These are phyloP conservation scores for Paramecium octaurelia DNA, from an alignment of 73 alveolate genomes.

Conservation along the genomic window DNA sequence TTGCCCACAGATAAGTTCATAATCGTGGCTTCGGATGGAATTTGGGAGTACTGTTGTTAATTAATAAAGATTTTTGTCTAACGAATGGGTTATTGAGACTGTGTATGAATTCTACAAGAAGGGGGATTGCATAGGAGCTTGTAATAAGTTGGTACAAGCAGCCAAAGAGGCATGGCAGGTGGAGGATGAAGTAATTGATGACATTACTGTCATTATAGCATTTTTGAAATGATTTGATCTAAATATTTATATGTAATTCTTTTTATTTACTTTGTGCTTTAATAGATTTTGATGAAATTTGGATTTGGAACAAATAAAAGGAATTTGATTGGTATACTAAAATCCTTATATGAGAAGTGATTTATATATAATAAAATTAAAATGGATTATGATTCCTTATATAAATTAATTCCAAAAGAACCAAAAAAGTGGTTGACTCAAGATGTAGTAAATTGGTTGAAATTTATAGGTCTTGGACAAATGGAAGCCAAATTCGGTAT, in stretches of 20 bases:
- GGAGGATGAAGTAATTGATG: slow-evolving; percentile 92
- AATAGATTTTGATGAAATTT: not conserved
- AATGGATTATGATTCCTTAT: slow-evolving; percentile 48
- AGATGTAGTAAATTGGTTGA: slow-evolving; percentile 37
- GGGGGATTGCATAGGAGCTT: slow-evolving; percentile 88
- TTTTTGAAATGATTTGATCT: slow-evolving; percentile 59
- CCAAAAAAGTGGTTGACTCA: slow-evolving; percentile 30
- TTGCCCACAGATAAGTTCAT: slow-evolving; percentile 72
- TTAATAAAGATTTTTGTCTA: slow-evolving; percentile 65
- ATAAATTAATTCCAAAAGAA: slow-evolving; percentile 32
- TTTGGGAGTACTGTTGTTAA: slow-evolving; percentile 72
- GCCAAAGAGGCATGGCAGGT: slow-evolving; percentile 81
- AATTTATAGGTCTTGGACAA: not conserved
- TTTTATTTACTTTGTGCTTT: not conserved
- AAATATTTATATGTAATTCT: not conserved
- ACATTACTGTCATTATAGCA: slow-evolving; percentile 83
- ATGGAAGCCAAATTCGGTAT: slow-evolving; percentile 7
- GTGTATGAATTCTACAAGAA: slow-evolving; percentile 77
- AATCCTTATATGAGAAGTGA: not conserved
- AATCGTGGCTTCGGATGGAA: slow-evolving; percentile 83
- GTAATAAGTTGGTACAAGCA: slow-evolving; percentile 73
- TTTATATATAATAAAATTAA: not conserved
- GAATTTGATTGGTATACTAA: not conserved
- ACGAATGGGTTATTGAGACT: slow-evolving; percentile 79
- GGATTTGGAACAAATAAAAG: not conserved